Evolutionary conservation across 768 basidiomycete genomes (phyloP).

Genomic region (Clavulina sp.): DNA sequence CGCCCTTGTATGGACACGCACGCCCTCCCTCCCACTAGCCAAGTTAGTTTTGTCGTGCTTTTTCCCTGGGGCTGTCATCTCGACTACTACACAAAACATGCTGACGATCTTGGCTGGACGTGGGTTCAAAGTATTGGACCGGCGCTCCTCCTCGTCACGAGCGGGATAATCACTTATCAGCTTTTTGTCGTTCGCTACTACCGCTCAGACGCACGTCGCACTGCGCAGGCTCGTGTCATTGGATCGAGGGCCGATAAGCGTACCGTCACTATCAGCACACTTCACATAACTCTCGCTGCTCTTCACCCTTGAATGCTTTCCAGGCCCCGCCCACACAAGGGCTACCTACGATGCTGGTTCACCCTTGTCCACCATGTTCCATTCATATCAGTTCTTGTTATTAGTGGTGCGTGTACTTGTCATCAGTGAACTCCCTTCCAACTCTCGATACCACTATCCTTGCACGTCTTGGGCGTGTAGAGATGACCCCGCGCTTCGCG

Average conservation of each 20-base stretch:
- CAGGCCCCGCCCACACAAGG: background rate
- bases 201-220: too few species aligned
- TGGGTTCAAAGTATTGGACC: slow-evolving; percentile 18
- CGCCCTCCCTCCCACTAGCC: slow-evolving; percentile 12
- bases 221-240: slow-evolving; percentile 20
- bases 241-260: slow-evolving; percentile 28
- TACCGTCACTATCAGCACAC: too few species aligned
- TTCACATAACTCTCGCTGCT: too few species aligned
- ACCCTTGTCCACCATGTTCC: background rate
- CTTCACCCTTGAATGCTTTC: slow-evolving; percentile 24
- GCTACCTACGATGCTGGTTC: background rate
- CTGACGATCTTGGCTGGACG: slow-evolving; percentile 28
- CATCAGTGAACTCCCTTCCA: slow-evolving; percentile 30
- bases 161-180: background rate
- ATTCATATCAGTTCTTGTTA: slow-evolving; percentile 26
- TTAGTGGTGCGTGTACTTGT: slow-evolving; percentile 27
- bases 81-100: slow-evolving; percentile 32
- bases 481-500: too few species aligned
- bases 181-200: too few species aligned
- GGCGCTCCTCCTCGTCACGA: slow-evolving; percentile 10
- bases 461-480: slow-evolving; percentile 8
- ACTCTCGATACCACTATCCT: slow-evolving; percentile 39
- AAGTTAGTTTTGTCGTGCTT: slow-evolving; percentile 29
- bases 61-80: slow-evolving; percentile 29
- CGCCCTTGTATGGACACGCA: background rate